Conservation (phyloP, 805 yeast genomes). For the Candida bentonensis region DNA sequence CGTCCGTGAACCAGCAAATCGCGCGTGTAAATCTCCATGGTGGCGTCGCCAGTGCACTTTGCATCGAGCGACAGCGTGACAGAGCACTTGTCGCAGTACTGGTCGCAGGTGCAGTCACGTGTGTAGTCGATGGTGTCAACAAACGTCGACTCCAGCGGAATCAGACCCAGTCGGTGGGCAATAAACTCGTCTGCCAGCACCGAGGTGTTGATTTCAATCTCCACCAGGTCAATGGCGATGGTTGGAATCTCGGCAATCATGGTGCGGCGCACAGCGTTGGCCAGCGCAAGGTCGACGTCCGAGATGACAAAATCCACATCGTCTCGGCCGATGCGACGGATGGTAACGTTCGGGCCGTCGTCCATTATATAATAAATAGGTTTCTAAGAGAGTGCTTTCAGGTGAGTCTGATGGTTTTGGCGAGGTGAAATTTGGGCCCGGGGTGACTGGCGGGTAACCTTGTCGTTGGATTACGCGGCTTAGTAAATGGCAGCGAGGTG, state of each 20-base stretch:
- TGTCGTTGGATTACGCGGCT: too few species aligned
- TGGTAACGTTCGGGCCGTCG: constrained; percentile 66
- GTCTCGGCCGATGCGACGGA: constrained; percentile 73
- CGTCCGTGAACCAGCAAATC: constrained; percentile 46
- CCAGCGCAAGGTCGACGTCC: constrained; percentile 79
- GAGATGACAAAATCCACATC: constrained; percentile 81
- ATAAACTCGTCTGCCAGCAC: constrained; percentile 95
- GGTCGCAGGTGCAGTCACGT: constrained; percentile 95
- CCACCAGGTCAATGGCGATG: constrained; percentile 92
- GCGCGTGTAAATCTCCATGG: constrained; percentile 80
- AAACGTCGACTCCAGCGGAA: constrained; percentile 75
- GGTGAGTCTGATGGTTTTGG: too few species aligned
- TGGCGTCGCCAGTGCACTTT: constrained; percentile 74
- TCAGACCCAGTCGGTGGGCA: constrained; percentile 84
- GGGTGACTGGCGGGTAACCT: too few species aligned
- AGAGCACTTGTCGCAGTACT: constrained; percentile 90
- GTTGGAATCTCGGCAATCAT: constrained; percentile 97
- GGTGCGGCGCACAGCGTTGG: constrained; percentile 81
- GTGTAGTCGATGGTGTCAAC: constrained; percentile 77
- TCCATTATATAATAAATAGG: constrained; percentile 5
- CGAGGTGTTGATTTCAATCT: constrained; percentile 81
- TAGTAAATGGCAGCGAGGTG: too few species aligned
- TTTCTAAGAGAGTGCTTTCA: too few species aligned
- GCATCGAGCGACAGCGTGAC: constrained; percentile 79
- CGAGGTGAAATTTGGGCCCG: too few species aligned